Conservation (phyloP, 164 flowering plant genomes). For the Liriodendron chinense region DNA sequence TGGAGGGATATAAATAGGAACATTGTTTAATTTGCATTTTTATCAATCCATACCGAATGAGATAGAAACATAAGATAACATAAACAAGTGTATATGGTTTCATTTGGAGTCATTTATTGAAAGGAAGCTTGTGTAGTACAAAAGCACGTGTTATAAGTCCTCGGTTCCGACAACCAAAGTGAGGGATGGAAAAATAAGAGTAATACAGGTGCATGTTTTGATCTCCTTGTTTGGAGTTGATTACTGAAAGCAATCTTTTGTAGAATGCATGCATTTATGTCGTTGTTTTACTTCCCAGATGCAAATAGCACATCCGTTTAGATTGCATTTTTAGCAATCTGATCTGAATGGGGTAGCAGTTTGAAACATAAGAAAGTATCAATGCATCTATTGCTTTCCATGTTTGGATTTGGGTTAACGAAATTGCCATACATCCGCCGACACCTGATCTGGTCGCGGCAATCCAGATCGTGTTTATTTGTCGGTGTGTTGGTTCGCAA, state of each 20-base stretch:
- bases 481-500: too few species aligned
- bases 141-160: neutral
- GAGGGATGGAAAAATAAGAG: neutral
- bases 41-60: neutral
- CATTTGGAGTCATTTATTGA: neutral
- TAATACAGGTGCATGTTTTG: neutral
- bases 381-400: neutral
- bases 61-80: neutral
- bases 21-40: neutral
- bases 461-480: neutral
- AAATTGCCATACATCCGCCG: neutral
- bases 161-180: neutral
- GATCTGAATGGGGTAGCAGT: neutral
- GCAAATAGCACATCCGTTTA: neutral
- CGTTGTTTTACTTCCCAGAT: neutral
- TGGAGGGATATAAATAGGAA: neutral
- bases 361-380: neutral
- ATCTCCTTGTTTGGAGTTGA: neutral
- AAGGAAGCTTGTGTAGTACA: neutral
- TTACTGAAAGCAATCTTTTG: neutral
- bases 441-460: neutral
- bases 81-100: neutral
- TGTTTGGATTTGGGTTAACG: neutral
- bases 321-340: neutral
- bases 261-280: neutral